Conservation (phyloP, 257 asterid genomes). For the Solanum microdontum region DNA sequence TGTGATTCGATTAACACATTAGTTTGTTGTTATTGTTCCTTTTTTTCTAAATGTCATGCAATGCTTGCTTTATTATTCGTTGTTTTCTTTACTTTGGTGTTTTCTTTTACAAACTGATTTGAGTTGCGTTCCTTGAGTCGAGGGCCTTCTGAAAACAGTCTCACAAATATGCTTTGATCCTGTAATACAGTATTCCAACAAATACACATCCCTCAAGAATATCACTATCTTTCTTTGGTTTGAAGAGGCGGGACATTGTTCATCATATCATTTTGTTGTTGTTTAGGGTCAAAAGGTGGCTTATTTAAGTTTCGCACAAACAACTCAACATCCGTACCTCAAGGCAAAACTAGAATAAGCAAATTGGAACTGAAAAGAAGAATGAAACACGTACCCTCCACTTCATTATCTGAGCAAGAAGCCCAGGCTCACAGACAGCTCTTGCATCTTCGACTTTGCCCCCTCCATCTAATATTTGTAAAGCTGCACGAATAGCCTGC, state of each 20-base stretch:
- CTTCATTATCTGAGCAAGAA: conserved; percentile 53
- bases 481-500: conserved; percentile 72
- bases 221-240: background rate
- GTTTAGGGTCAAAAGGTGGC: background rate
- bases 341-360: background rate
- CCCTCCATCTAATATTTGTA: conserved; percentile 50
- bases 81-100: background rate
- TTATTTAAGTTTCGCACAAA: background rate
- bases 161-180: background rate
- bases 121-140: background rate
- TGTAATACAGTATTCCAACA: background rate
- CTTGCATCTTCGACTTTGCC: conserved; percentile 74
- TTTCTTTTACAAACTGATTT: background rate
- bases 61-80: background rate
- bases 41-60: background rate
- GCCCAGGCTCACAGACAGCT: conserved; percentile 61
- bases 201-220: background rate
- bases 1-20: background rate
- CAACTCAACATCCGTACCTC: background rate
- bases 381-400: conserved; percentile 47
- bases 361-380: background rate
- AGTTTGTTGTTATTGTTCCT: background rate
- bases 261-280: background rate
- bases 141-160: background rate
- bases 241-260: background rate